Base-by-base conservation (phyloP, 441 rosid genomes). In the Biscutella laevigata region DNA sequence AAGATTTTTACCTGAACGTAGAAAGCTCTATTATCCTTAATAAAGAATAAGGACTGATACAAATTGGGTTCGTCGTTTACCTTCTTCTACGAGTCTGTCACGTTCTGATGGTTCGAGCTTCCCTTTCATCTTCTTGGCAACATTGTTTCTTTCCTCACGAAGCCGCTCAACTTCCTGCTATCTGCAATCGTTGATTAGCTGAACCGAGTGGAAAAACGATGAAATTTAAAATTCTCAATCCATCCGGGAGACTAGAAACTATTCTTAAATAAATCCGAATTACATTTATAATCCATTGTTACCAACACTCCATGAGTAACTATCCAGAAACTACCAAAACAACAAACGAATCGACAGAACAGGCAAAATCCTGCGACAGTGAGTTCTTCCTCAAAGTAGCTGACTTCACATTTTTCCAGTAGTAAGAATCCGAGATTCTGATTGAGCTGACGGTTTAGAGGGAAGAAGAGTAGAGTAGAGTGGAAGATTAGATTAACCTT, bases 41-140 rank as follows among this genome's bases (percentile, higher is more conserved):
- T 2, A 49, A 24, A 26, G 0, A 44, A 38, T 22, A 57, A 1
- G 35, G n/a, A 12, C 25, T 17, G 14, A 39, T n/a, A 28, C 8
- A 26, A 15, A 32, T 61, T 2, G 6, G 6, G 20, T 0, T 36
- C 45, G 21, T 22, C 5, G 6, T 35, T 25, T 52, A 85, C 96
- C 96, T 80, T 87, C 95, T 66, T 85, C 91, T 21, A 85, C 70
- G 39, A 91, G 82, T 29, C 71, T 83, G 52, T 81, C 79, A 54
- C 94, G 86, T 63, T 81, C 88, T 11, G 86, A 67, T 46, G 75
- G 77, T 57, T 91, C 94, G 27, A 87, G 58, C 69, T 87, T 91
- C 57, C 88, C 88, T 71, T 87, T 91, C 96, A 87, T 87, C 84
- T 76, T 85, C 72, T 82, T 91, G 0, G 94, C 94, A 30, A 87